phyloP scores from a whole-genome alignment of 1,139 yeast genomes.

The Pneumocystis oryctolagi region DNA sequence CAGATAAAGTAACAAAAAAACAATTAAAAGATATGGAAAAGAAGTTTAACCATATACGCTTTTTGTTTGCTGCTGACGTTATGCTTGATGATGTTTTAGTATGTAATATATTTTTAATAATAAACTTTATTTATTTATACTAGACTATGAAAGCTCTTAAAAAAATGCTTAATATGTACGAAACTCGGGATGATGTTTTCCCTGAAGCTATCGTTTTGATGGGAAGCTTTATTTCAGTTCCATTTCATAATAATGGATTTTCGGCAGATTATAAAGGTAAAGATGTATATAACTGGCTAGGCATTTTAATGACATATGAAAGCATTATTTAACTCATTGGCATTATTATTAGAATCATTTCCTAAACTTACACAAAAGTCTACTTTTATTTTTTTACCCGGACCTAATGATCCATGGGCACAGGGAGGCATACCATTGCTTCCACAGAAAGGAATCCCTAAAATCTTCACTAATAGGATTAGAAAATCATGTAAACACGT shows the following conservation, averaged over 20 bases:
- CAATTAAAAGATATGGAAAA: slow-evolving; percentile 44
- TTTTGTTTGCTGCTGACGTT: slow-evolving; percentile 62
- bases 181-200: slow-evolving; percentile 27
- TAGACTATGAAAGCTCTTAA: slow-evolving; percentile 17
- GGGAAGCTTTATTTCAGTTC: slow-evolving; percentile 58
- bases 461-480: slow-evolving; percentile 51
- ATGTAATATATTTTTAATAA: slow-evolving; percentile 46
- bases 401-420: slow-evolving; percentile 88
- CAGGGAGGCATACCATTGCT: slow-evolving; percentile 50
- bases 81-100: slow-evolving; percentile 45
- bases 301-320: slow-evolving; percentile 5
- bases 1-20: slow-evolving; percentile 41
- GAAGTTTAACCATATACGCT: slow-evolving; percentile 38
- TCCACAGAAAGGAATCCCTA: slow-evolving; percentile 62
- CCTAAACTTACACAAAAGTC: slow-evolving; percentile 32
- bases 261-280: slow-evolving; percentile 48
- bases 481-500: slow-evolving; percentile 49
- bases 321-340: slow-evolving; percentile 39
- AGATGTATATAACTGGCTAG: slow-evolving; percentile 8
- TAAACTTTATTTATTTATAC: slow-evolving; percentile 37
- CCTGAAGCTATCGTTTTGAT: slow-evolving; percentile 49
- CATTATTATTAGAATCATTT: slow-evolving; percentile 37
- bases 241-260: slow-evolving; percentile 39
- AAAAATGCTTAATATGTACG: background rate
- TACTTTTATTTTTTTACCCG: slow-evolving; percentile 61